A percentile compares a stretch with the other conserved stretches of the same genome.
These are phyloP conservation scores for Suillus bovinus DNA, from an alignment of 768 basidiomycete genomes.

Conservation along the genomic window DNA sequence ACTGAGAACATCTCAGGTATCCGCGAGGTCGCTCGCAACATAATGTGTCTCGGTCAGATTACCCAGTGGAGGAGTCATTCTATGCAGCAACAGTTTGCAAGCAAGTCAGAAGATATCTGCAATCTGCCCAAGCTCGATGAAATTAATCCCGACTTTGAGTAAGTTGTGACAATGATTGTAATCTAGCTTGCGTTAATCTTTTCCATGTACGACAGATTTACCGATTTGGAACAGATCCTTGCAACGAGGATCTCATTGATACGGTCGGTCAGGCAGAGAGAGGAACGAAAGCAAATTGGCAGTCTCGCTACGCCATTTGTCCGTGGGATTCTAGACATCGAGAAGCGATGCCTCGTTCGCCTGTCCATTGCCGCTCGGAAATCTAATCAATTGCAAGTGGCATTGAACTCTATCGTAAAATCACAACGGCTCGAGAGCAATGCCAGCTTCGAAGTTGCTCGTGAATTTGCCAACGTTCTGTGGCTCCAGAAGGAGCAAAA, in stretches of 20 bases:
- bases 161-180: constrained; percentile 28
- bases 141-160: constrained; percentile 67
- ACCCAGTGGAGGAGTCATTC: constrained; percentile 54
- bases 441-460: constrained; percentile 55
- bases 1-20: constrained; percentile 82
- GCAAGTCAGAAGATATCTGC: constrained; percentile 34
- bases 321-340: constrained; percentile 51
- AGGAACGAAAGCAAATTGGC: constrained; percentile 80
- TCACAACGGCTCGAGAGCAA: constrained; percentile 61
- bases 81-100: constrained; percentile 27
- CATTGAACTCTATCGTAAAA: constrained; percentile 80
- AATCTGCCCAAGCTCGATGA: constrained; percentile 46
- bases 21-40: constrained; percentile 60
- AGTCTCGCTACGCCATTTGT: constrained; percentile 56
- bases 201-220: constrained; percentile 51
- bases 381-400: constrained; percentile 71
- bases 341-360: constrained; percentile 68
- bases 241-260: constrained; percentile 84
- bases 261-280: constrained; percentile 64
- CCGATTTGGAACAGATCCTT: constrained; percentile 72
- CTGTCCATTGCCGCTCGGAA: constrained; percentile 73
- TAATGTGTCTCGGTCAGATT: constrained; percentile 84
- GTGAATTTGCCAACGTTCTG: constrained; percentile 87
- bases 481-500: constrained; percentile 88
- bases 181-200: background rate